Evolutionary conservation across 164 flowering plant species (phyloP).

Genomic region (Sedum album): DNA sequence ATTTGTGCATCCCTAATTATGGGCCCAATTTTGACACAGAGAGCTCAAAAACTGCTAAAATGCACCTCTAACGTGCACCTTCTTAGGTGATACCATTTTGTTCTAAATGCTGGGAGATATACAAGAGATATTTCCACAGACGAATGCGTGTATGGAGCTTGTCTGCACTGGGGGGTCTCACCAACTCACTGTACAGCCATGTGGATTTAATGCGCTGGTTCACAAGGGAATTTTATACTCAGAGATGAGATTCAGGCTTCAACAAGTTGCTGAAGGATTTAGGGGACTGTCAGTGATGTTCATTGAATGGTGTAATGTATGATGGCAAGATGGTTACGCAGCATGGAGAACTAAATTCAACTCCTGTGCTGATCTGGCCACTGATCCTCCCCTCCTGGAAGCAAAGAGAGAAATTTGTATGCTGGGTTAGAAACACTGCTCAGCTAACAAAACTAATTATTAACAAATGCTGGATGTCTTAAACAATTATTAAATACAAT

Average conservation of each 20-base stretch:
- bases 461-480: too few relatives aligned
- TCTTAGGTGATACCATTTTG: too few relatives aligned
- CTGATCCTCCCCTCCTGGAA: slow-evolving; percentile 60
- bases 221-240: not conserved
- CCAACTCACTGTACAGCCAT: not conserved
- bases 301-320: too few relatives aligned
- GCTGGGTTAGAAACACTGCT: not conserved
- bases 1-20: too few relatives aligned
- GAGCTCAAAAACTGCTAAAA: too few relatives aligned
- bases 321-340: slow-evolving; percentile 16
- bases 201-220: not conserved
- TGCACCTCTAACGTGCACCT: too few relatives aligned
- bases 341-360: slow-evolving; percentile 59
- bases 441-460: too few relatives aligned
- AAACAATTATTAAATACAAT: not conserved
- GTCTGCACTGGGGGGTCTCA: not conserved
- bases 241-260: not conserved
- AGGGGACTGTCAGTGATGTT: not conserved
- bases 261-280: not conserved
- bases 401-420: not conserved
- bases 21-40: too few relatives aligned
- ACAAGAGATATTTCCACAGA: not conserved
- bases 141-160: slow-evolving; percentile 5
- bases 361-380: slow-evolving; percentile 54
- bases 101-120: slow-evolving; percentile 4